Conservation (phyloP, 805 yeast species). For the Wickerhamomyces bisporus region DNA sequence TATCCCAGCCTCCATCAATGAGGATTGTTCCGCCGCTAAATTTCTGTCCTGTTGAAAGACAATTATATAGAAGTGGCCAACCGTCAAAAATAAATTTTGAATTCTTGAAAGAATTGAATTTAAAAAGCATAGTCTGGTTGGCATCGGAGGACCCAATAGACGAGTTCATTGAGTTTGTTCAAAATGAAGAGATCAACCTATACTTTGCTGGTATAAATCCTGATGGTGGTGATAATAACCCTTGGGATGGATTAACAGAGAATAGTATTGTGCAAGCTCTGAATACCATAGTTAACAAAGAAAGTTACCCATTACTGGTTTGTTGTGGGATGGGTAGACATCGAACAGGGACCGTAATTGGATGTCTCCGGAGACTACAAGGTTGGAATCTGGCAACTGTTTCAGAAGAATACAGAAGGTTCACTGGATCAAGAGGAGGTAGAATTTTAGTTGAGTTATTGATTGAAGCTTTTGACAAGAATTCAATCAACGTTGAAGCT, state of each 20-base stretch:
- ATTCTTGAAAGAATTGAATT: slow-evolving; percentile 66
- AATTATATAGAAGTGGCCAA: slow-evolving; percentile 86
- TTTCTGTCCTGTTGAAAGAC: slow-evolving; percentile 90
- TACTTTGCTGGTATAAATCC: slow-evolving; percentile 81
- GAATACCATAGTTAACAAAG: slow-evolving; percentile 63
- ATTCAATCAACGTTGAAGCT: slow-evolving; percentile 35
- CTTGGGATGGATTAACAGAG: slow-evolving; percentile 95
- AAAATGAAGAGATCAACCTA: slow-evolving; percentile 61
- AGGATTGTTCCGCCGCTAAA: slow-evolving; percentile 90
- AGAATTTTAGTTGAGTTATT: slow-evolving; percentile 85
- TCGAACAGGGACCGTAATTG: slow-evolving; percentile 94
- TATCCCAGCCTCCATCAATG: slow-evolving; percentile 52
- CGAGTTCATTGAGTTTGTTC: slow-evolving; percentile 76
- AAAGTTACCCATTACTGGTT: slow-evolving; percentile 79
- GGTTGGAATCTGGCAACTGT: slow-evolving; percentile 97
- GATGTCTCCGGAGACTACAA: slow-evolving; percentile 86
- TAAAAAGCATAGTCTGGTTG: slow-evolving; percentile 85
- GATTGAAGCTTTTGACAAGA: slow-evolving; percentile 66
- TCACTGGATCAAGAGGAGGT: slow-evolving; percentile 90
- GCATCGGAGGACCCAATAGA: slow-evolving; percentile 96
- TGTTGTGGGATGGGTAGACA: slow-evolving; percentile 99
- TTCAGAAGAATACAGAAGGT: slow-evolving; percentile 89
- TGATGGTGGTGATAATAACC: slow-evolving; percentile 73
- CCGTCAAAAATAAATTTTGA: slow-evolving; percentile 92
- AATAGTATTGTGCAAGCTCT: slow-evolving; percentile 74